Base-by-base conservation (phyloP, 2,329 filamentous ascomycete species). In the Ophiostoma quercus region DNA sequence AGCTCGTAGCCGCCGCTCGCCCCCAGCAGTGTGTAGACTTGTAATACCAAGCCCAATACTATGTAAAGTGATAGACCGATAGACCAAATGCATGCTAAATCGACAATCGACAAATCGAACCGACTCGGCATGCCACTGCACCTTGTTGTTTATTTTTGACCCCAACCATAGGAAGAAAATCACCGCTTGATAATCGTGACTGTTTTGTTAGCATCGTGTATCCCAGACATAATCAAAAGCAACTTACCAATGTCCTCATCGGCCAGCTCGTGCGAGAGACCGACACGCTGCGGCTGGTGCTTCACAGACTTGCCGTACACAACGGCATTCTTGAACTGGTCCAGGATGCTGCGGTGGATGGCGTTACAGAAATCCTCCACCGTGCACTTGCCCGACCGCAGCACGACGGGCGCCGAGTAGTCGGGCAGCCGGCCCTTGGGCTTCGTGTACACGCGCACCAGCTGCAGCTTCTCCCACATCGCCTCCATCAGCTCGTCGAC, bases 251-350 rank as follows among this genome's bases (percentile, higher is more conserved):
- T 97, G 82, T 99, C 95, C 82, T 99, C 95, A 79, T 99, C 95
- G 71, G 88, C 92, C 77, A 99, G 84, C 83, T 97, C 92, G 79
- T 99, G 95, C 68, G 87, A 83, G 74, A 99, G 85, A 67, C 95
- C 95, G 73, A 98, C 95, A 77, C 94, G 88, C 82, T 99, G 95
- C 74, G 95, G 95, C 82, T 98, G 95, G 82, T 99, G 95, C 85
- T 98, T 98, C 75, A 98, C 94, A 70, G 94, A 97, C 79, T 94
- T 95, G 75, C 95, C 95, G 80, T 98, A 99, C 60, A 99, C 95
- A 77, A 99, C 90, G 69, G 95, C 95, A 72, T 90, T 88, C 81
- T 94, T 96, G 85, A 99, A 99, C 75, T 97, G 90, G 76, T 99
- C 95, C 70, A 95, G 86, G 78, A 99, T 98, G 70, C 88, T 96